A percentile compares a stretch with the other conserved stretches of the same genome.
These are phyloP conservation scores for Calocera viscosa DNA, from an alignment of 768 basidiomycete genomes.

Conservation along the genomic window DNA sequence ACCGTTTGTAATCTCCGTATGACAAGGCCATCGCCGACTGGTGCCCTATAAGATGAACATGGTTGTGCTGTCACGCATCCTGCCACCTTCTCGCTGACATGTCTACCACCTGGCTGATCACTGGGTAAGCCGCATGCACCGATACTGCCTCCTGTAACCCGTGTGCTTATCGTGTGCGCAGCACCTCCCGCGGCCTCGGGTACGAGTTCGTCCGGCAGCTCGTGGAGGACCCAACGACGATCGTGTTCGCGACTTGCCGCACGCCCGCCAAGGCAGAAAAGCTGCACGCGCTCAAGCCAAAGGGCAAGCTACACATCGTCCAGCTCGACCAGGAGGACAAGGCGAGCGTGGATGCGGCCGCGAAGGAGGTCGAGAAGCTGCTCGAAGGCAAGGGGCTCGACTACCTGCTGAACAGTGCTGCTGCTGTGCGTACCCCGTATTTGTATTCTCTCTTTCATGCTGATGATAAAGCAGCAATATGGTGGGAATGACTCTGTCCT, in stretches of 20 bases:
- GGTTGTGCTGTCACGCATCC: not conserved
- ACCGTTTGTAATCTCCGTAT: not conserved
- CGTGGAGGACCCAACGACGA: conserved; percentile 14
- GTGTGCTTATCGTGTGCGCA: conserved; percentile 3
- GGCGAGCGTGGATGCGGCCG: conserved; percentile 23
- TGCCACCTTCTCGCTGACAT: not conserved
- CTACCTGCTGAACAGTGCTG: conserved; percentile 34
- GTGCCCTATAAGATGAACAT: not conserved
- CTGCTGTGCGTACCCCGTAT: conserved; percentile 22
- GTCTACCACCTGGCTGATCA: conserved; percentile 17
- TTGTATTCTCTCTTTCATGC: not conserved
- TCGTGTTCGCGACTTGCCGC: conserved; percentile 22
- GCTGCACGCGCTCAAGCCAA: conserved; percentile 14
- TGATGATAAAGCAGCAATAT: conserved; percentile 14
- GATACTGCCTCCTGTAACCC: not conserved
- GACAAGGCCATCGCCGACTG: not conserved
- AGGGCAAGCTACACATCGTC: conserved; percentile 27
- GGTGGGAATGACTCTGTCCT: conserved; percentile 23
- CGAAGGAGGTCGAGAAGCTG: conserved; percentile 20
- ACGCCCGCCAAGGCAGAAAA: conserved; percentile 17
- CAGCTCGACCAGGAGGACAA: conserved; percentile 25
- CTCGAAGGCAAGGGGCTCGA: conserved; percentile 27
- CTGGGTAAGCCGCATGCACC: conserved; percentile 10
- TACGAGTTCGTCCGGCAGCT: conserved; percentile 18
- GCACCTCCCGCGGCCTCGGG: conserved; percentile 21